These are phyloP conservation scores for Amanita polypyramis DNA, from an alignment of 768 basidiomycete species.

Conservation along the genomic window DNA sequence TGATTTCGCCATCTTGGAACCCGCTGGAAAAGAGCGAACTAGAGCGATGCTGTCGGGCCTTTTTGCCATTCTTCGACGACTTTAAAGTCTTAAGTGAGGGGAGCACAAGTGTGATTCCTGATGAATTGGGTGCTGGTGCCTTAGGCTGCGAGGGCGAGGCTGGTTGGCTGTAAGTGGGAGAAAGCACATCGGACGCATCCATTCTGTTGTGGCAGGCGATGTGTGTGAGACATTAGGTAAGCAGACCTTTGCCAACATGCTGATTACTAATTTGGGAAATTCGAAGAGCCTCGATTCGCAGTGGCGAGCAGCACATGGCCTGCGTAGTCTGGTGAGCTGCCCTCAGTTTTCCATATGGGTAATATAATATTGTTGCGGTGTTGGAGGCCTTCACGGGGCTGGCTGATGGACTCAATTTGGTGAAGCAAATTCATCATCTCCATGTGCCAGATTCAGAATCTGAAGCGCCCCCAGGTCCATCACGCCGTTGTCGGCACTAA, in stretches of 20 bases:
- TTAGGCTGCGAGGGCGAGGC: constrained; percentile 20
- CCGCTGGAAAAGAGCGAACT: constrained; percentile 12
- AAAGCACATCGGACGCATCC: constrained; percentile 19
- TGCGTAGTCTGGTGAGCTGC: background rate
- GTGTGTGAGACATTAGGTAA: constrained; percentile 12
- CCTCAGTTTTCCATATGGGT: background rate
- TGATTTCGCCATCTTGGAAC: constrained; percentile 28
- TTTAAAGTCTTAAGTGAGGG: constrained; percentile 60
- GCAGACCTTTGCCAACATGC: background rate
- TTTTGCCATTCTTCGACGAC: constrained; percentile 34
- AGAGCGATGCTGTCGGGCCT: constrained; percentile 15
- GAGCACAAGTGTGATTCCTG: constrained; percentile 55
- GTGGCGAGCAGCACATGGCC: background rate
- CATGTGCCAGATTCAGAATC: no score
- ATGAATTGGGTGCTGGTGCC: constrained; percentile 21
- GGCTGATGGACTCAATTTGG: background rate
- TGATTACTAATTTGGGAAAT: background rate
- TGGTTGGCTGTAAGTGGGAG: constrained; percentile 17
- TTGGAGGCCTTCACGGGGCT: background rate
- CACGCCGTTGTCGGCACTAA: background rate
- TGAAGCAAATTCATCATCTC: background rate
- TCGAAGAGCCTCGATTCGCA: background rate
- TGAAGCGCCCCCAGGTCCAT: background rate
- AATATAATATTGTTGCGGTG: background rate
- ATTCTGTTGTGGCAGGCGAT: constrained; percentile 16